Evolutionary conservation across 495 filamentous ascomycete genomes (phyloP).

Genomic region (Trichoderma gamsii): DNA sequence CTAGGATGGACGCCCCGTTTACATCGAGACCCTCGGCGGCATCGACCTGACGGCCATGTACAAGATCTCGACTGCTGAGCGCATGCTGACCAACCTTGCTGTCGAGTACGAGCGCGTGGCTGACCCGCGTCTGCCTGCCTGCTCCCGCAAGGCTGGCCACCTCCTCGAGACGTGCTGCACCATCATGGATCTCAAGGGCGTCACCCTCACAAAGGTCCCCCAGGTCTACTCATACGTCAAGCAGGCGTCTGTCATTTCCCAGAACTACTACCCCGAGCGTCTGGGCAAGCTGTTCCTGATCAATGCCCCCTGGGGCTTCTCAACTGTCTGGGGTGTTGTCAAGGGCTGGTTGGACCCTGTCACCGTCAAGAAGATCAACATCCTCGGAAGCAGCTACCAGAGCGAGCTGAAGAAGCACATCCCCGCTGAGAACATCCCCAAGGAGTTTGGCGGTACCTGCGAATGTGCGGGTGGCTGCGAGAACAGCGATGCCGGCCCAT

Average conservation of each 20-base stretch:
- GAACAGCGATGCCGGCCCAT: slow-evolving; percentile 86
- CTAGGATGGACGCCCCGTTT: slow-evolving; percentile 92
- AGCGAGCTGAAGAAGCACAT: slow-evolving; percentile 78
- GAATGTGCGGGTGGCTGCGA: slow-evolving; percentile 76
- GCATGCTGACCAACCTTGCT: slow-evolving; percentile 93
- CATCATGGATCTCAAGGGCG: slow-evolving; percentile 94
- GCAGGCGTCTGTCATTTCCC: slow-evolving; percentile 60
- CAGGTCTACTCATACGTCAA: slow-evolving; percentile 71
- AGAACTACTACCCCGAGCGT: slow-evolving; percentile 98
- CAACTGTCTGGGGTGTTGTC: slow-evolving; percentile 71
- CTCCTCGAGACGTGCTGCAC: slow-evolving; percentile 96
- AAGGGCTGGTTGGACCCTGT: slow-evolving; percentile 94
- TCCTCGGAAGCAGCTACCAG: slow-evolving; percentile 76
- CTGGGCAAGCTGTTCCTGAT: slow-evolving; percentile 85
- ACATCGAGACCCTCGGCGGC: slow-evolving; percentile 93
- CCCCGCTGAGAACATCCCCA: slow-evolving; percentile 84
- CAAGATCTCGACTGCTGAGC: slow-evolving; percentile 79
- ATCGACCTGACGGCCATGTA: slow-evolving; percentile 86
- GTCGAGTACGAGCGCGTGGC: slow-evolving; percentile 93
- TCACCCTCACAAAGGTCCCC: slow-evolving; percentile 70
- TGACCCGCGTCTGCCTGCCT: slow-evolving; percentile 89
- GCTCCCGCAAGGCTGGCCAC: slow-evolving; percentile 82
- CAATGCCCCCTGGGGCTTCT: slow-evolving; percentile 95
- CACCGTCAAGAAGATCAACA: slow-evolving; percentile 91
- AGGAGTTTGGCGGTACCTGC: slow-evolving; percentile 78